These are phyloP conservation scores for Stramenopiles sp. DNA, from an alignment of 352 stramenopile species.

Conservation along the genomic window DNA sequence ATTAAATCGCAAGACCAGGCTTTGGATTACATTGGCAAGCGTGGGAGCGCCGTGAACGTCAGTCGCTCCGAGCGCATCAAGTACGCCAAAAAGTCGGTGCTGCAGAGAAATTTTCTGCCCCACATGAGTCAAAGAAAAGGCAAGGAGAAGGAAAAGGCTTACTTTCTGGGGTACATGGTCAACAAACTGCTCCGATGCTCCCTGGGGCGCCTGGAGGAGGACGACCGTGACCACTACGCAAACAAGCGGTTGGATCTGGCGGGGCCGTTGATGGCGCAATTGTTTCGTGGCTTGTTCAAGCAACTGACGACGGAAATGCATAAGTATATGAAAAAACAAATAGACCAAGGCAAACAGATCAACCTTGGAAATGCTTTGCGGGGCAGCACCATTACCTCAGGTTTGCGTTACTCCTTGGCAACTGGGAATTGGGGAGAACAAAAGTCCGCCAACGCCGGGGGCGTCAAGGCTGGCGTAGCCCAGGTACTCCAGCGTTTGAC, in stretches of 20 bases:
- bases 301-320: conserved; percentile 97
- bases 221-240: conserved; percentile 98
- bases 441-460: conserved; percentile 44
- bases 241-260: conserved; percentile 99
- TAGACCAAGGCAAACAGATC: conserved; percentile 77
- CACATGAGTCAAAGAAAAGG: conserved; percentile 95
- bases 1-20: conserved; percentile 93
- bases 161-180: conserved; percentile 96
- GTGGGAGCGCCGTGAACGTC: conserved; percentile 76
- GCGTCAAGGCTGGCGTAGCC: conserved; percentile 95
- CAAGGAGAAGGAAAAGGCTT: conserved; percentile 87
- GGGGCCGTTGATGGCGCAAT: conserved; percentile 79
- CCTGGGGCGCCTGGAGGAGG: conserved; percentile 83
- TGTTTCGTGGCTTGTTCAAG: conserved; percentile 95
- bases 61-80: conserved; percentile 91
- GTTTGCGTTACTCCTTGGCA: conserved; percentile 92
- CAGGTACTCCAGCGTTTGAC: conserved; percentile 98
- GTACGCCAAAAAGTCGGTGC: conserved; percentile 82
- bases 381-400: conserved; percentile 90
- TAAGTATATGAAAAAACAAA: conserved; percentile 65
- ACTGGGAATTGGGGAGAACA: conserved; percentile 97
- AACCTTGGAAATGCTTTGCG: conserved; percentile 92
- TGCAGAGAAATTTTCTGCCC: conserved; percentile 83
- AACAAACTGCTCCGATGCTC: conserved; percentile 98
- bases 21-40: conserved; percentile 93